phyloP scores from a whole-genome alignment of 1,284 basidiomycete species.

The Microbotryomycetes sp. region DNA sequence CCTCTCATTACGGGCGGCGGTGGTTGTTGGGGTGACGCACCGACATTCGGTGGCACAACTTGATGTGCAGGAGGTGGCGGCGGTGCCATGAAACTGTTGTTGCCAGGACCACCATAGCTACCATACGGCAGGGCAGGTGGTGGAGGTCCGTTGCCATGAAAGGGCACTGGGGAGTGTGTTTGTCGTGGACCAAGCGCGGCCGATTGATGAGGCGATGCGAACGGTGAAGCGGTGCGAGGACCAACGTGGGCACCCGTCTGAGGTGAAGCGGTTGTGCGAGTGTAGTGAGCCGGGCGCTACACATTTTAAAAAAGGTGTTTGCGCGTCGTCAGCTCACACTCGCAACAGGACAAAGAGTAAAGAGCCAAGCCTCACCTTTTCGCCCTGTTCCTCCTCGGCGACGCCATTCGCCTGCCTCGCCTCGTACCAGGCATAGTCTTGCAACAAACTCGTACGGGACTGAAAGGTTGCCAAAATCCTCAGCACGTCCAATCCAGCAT shows the following conservation, averaged over 20 bases:
- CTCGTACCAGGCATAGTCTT: slow-evolving; percentile 47
- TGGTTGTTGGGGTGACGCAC: background rate
- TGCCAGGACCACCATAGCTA: background rate
- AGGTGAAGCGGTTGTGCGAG: background rate
- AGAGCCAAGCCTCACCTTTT: background rate
- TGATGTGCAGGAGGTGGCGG: background rate
- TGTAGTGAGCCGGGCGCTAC: background rate
- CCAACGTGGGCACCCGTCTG: background rate
- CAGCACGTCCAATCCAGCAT: slow-evolving; percentile 89
- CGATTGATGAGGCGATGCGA: background rate
- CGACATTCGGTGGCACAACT: background rate
- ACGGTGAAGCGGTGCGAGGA: background rate
- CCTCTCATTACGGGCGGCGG: too few species aligned
- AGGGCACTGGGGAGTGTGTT: background rate
- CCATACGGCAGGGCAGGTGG: too few species aligned
- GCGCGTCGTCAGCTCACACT: background rate
- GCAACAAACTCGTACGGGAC: slow-evolving; percentile 76
- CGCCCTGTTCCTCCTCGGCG: background rate
- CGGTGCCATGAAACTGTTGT: background rate
- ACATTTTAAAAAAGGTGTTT: too few species aligned
- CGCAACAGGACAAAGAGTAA: background rate
- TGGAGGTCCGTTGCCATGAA: background rate
- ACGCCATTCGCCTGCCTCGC: slow-evolving; percentile 3
- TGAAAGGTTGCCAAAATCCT: slow-evolving; percentile 88
- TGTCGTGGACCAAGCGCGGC: background rate